Evolutionary conservation across 345 rosid species (phyloP), one percentile per base, ranked within the genome.

Genomic region (Eucalyptus victrix): DNA sequence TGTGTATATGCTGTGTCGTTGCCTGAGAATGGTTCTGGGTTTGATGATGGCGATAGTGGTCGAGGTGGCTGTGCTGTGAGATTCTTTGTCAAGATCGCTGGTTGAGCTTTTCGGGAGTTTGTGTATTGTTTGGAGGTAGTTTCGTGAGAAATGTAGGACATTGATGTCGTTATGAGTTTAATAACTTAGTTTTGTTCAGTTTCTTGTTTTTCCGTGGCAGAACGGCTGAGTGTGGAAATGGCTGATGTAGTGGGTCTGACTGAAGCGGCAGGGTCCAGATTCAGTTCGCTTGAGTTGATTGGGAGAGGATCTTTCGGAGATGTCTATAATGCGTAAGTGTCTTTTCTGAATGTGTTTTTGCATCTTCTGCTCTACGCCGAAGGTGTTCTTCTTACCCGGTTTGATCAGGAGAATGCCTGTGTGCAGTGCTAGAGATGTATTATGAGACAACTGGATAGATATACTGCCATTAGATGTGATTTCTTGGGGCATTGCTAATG

Each of bases 251-350:
- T 93, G 40, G 99, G 97, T 80, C 92, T 97, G 89, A 91, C 91
- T 60, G 99, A 97, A 93, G 99, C 99, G 6, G 94, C 98, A 2
- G 97, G 97, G 89, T 86, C 93, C 87, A 95, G 98, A 92, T 98
- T 98, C 93, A 95, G 93, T 91, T 95, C 96, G 58, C 91, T 93
- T 88, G 98, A 98, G 95, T 94, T 97, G 91, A 98, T 98, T 12
- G 99, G 99, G 19, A 94, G 97, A 95, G 99, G 99, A 88, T 98
- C 99, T 5, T 98, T 98, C 62, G 99, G 99, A 5, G 99, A 98
- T 80, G 99, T 98, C 88, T 98, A 97, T 93, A 98, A 97, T 95
- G 99, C 98, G 99, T 98, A 93, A 93, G 97, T 95, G 18, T 89
- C 87, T 18, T 76, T 76, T 76, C 28, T 3, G 9, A 76, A 44